Conservation (phyloP, 164 flowering plant species). For the Chimonanthus salicifolius region DNA sequence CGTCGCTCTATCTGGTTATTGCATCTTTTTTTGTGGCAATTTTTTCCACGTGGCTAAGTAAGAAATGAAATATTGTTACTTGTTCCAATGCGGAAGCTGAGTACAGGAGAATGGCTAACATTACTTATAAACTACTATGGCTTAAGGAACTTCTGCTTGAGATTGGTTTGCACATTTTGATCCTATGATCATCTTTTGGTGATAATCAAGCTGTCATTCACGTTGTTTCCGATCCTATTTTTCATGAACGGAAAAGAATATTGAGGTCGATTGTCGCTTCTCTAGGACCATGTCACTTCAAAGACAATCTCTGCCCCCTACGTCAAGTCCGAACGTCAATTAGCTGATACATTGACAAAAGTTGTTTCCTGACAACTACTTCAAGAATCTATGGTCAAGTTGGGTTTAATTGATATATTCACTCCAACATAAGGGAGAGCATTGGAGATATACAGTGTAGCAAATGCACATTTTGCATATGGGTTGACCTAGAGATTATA, state of each 20-base stretch:
- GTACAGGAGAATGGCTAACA: neutral
- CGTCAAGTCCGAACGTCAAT: no score
- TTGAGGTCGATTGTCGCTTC: neutral
- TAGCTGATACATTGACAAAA: no score
- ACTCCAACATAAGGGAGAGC: neutral
- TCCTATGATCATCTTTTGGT: neutral
- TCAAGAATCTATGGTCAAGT: neutral
- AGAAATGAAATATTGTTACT: neutral
- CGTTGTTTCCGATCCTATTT: no score
- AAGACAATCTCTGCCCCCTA: no score
- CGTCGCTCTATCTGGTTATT: neutral
- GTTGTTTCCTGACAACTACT: neutral
- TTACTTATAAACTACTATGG: neutral
- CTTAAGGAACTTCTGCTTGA: neutral
- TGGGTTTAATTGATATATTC: neutral
- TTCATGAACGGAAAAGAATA: neutral
- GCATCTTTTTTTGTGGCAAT: neutral
- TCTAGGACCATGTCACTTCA: no score
- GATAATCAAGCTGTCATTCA: neutral
- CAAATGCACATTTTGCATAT: neutral
- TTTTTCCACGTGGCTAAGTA: neutral
- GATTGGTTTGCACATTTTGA: neutral
- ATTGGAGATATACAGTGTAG: neutral
- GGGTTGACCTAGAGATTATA: neutral
- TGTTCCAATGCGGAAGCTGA: neutral